These are phyloP conservation scores for Symbiodinium pilosum DNA, from an alignment of 73 alveolate species.

Conservation along the genomic window DNA sequence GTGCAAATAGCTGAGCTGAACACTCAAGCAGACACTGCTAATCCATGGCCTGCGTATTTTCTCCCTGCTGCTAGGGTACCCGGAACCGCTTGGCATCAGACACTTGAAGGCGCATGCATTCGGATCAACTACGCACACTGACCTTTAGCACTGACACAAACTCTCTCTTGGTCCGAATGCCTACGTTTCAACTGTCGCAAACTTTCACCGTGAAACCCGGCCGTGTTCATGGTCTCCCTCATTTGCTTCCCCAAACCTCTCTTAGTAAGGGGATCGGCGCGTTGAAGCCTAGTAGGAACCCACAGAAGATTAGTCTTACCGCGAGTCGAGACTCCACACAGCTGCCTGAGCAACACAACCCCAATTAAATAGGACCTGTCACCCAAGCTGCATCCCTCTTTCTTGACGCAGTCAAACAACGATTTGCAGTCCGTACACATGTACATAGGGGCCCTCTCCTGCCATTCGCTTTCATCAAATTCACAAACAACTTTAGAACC, in stretches of 20 bases:
- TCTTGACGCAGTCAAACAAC: background rate
- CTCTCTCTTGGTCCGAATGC: background rate
- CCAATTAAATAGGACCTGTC: no score
- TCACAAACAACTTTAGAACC: background rate
- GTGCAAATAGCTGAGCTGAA: no score
- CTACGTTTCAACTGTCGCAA: background rate
- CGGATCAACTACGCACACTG: no score
- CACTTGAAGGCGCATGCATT: no score
- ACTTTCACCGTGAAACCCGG: background rate
- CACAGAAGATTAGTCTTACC: background rate
- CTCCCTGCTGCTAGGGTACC: no score
- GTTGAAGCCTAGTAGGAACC: background rate
- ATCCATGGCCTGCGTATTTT: no score
- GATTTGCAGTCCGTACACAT: constrained; percentile 20
- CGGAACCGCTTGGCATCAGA: no score
- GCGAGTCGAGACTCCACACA: background rate
- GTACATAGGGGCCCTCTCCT: background rate
- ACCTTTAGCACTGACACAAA: background rate
- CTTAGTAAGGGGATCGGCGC: constrained; percentile 2
- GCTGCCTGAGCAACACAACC: no score
- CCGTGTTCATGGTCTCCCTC: background rate
- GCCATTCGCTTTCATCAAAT: background rate
- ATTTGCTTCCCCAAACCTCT: background rate
- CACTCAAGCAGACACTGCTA: no score
- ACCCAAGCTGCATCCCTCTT: no score